Evolutionary conservation across 1,284 basidiomycete species (phyloP), one percentile per base, ranked within the genome.

Genomic region (Ustilago nuda): DNA sequence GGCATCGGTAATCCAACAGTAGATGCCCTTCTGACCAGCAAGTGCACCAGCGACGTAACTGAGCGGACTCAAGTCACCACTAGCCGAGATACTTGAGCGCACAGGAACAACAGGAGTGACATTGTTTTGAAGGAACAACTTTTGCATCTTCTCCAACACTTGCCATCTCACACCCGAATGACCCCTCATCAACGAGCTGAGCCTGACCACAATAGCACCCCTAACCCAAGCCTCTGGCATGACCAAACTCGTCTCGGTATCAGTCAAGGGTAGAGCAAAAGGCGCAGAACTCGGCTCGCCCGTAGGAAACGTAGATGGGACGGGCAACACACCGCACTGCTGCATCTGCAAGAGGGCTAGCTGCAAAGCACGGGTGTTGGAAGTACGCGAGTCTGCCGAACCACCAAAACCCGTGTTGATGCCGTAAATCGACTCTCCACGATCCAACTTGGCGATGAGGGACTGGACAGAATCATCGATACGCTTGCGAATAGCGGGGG

Each of bases 181-280:
- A 0, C 93, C 93, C n/a, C 84, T 82, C 72, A 81, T 80, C 50
- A 82, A 57, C 2, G 92, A 93, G 87, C 94, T 95, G 88, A 93
- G 91, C 76, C 94, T 91, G 72, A 95, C 89, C 9, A 94, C 87
- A 78, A 95, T 93, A 1, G 94, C 93, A 15, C 92, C 94, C 56
- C 93, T 91, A n/a, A 94, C 93, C 92, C 93, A 94, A 8, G 92
- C 88, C 73, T 93, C 91, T n/a, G 94, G 94, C 73, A 79, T 75
- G 59, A 75, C 53, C 36, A 78, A 50, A 8, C 66, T 57, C 12
- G 67, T 65, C 53, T 78, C 71, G 33, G 75, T 73, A 50, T 78
- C 75, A 5, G 71, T 78, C 39, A 78, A 43, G 2, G 75, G 75
- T 33, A 78, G 65, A 4, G 75, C 75, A 30, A 70, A 78, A 9